Conservation (phyloP, 495 filamentous ascomycete genomes). For the Stereocaulon alpinum region DNA sequence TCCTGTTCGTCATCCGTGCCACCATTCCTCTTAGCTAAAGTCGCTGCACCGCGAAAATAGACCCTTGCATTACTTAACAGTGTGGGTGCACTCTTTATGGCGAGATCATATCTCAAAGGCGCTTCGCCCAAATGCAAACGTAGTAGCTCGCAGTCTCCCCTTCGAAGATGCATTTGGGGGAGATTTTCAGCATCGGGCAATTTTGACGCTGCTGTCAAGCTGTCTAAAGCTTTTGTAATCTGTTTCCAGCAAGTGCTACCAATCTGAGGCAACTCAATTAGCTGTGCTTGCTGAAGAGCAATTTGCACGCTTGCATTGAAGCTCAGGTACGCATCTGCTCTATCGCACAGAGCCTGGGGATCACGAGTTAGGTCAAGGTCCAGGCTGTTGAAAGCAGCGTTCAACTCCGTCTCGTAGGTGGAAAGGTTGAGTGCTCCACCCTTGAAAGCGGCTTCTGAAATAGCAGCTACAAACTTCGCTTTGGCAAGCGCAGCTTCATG, state of each 20-base stretch:
- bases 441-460: conserved; percentile 48
- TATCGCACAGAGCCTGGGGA: conserved; percentile 43
- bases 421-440: conserved; percentile 34
- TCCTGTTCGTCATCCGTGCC: not conserved
- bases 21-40: conserved; percentile 4
- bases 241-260: conserved; percentile 37
- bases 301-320: conserved; percentile 32
- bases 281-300: conserved; percentile 23
- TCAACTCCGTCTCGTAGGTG: conserved; percentile 42
- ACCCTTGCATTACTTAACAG: conserved; percentile 53
- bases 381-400: conserved; percentile 30
- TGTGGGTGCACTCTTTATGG: conserved; percentile 37
- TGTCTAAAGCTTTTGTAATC: conserved; percentile 37
- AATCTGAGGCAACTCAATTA: conserved; percentile 19
- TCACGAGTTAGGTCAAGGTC: conserved; percentile 33
- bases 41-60: conserved; percentile 49
- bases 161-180: conserved; percentile 47
- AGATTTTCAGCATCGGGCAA: conserved; percentile 42
- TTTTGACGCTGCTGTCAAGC: conserved; percentile 44
- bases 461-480: conserved; percentile 42
- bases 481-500: conserved; percentile 43
- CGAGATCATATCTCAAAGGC: conserved; percentile 36
- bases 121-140: conserved; percentile 43
- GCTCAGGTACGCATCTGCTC: conserved; percentile 48
- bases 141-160: conserved; percentile 53